Base-by-base conservation (phyloP, 2,329 filamentous ascomycete species). In the Diaporthe sp. region DNA sequence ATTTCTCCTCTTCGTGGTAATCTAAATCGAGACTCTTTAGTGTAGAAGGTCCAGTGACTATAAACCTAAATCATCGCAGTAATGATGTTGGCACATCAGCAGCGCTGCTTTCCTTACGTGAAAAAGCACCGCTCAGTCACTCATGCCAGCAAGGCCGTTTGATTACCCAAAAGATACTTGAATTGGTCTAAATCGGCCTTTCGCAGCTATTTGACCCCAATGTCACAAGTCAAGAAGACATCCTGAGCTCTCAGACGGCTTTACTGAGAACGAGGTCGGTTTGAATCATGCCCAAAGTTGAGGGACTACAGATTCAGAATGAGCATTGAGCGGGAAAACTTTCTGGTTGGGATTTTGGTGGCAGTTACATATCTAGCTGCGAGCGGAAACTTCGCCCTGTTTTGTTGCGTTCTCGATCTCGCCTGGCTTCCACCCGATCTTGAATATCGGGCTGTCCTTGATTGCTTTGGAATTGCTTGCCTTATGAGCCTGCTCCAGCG, bases 371-470 rank as follows among this genome's bases (percentile, higher is more conserved):
- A 6, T 58, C 17, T 60, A 39, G 13, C n/a, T 25, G 22, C 34
- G 19, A n/a, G 12, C 12, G 19, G 37, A 13, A 8, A 8, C 22
- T 2, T 60, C 12, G 2, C 34, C 34, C 57, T 28, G n/a, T 12
- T 19, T 62, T 9, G n/a, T 10, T n/a, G 2, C 22, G 15, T 19
- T 28, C 2, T 42, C 13, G 3, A 28, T 22, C 37, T 28, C n/a
- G n/a, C 22, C 58, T 28, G 60, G 39, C 15, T 34, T 49, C 61
- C 42, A 65, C 10, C 61, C 61, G 42, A 65, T 22, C 15, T 65
- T 65, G 42, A 34, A 49, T 12, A 65, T 65, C 5, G 28, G 61
- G 28, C 61, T 65, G 19, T 65, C 61, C 42, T 65, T 65, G 61
- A 65, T 65, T 13, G 42, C 61, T 34, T 49, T 22, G 5, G 61